These are phyloP conservation scores for Arctostaphylos glauca DNA, from an alignment of 148 eudicot genomes.

Conservation along the genomic window DNA sequence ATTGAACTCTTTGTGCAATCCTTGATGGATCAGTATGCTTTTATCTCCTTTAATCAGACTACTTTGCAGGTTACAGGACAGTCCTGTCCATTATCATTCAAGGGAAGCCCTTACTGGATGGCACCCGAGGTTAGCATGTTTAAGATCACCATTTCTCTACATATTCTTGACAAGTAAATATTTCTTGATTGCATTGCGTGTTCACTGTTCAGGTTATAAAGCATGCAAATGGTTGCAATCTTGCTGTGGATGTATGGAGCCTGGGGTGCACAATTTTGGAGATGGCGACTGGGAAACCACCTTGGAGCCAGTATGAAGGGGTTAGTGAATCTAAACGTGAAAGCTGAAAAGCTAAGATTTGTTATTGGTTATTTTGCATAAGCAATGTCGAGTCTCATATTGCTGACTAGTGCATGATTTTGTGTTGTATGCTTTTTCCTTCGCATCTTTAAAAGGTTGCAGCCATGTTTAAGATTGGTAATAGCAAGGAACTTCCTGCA, in stretches of 20 bases:
- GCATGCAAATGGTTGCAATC: constrained; percentile 52
- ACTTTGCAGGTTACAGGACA: constrained; percentile 46
- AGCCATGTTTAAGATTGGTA: constrained; percentile 72
- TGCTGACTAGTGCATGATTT: constrained; percentile 2
- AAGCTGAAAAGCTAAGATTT: background rate
- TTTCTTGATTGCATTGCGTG: background rate
- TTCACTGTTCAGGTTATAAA: constrained; percentile 55
- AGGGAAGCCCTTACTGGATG: constrained; percentile 82
- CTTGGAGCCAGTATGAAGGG: constrained; percentile 88
- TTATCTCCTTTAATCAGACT: background rate
- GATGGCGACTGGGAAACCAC: constrained; percentile 82
- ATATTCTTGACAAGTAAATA: constrained; percentile 5
- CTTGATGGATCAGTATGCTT: background rate
- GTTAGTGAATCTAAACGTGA: constrained; percentile 34
- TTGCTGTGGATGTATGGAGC: constrained; percentile 86
- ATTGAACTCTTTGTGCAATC: background rate
- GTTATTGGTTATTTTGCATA: background rate
- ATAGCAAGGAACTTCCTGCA: constrained; percentile 71
- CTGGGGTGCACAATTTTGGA: constrained; percentile 87
- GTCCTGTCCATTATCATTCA: constrained; percentile 60
- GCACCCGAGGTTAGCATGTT: constrained; percentile 63
- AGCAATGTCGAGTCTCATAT: background rate
- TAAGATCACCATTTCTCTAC: background rate
- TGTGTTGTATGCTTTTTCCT: background rate
- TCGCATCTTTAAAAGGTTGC: constrained; percentile 47